These are phyloP conservation scores for Trebouxia gelatinosa DNA, from an alignment of 163 green algal genomes.

Conservation along the genomic window DNA sequence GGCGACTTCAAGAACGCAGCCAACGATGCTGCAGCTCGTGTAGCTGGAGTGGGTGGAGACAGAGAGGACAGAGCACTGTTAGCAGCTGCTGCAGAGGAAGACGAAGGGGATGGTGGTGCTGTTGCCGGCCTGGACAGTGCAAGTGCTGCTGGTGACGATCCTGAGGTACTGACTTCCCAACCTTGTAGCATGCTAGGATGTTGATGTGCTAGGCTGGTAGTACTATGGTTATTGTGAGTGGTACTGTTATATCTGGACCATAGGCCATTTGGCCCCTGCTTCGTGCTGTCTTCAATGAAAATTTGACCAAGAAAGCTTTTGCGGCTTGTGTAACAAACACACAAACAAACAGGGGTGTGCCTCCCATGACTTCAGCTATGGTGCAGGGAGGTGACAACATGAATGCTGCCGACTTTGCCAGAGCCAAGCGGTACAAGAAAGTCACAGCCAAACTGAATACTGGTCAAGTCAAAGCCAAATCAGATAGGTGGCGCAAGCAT, in stretches of 20 bases:
- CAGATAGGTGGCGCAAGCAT: neutral
- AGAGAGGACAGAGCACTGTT: constrained; percentile 12
- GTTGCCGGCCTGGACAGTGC: constrained; percentile 15
- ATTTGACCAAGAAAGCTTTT: too few relatives aligned
- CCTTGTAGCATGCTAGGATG: too few relatives aligned
- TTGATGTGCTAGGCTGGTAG: too few relatives aligned
- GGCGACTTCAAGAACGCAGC: too few relatives aligned
- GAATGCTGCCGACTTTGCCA: constrained; percentile 24
- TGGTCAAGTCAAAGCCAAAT: neutral
- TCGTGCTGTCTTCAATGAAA: too few relatives aligned
- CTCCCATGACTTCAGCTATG: too few relatives aligned
- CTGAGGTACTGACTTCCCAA: constrained; percentile 6
- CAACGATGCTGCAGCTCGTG: constrained; percentile 23
- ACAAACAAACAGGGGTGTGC: too few relatives aligned
- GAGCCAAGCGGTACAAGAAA: constrained; percentile 22
- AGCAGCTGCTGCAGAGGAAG: constrained; percentile 18
- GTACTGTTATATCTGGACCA: too few relatives aligned
- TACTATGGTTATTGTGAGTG: too few relatives aligned
- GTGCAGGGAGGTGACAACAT: constrained; percentile 1
- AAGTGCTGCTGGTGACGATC: constrained; percentile 15
- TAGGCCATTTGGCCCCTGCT: too few relatives aligned
- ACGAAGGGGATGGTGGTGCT: neutral
- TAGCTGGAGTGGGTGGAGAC: constrained; percentile 18
- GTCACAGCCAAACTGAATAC: constrained; percentile 1
- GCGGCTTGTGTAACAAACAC: too few relatives aligned